Evolutionary conservation across 352 stramenopile species (phyloP).

Genomic region (Phytophthora fragariae): DNA sequence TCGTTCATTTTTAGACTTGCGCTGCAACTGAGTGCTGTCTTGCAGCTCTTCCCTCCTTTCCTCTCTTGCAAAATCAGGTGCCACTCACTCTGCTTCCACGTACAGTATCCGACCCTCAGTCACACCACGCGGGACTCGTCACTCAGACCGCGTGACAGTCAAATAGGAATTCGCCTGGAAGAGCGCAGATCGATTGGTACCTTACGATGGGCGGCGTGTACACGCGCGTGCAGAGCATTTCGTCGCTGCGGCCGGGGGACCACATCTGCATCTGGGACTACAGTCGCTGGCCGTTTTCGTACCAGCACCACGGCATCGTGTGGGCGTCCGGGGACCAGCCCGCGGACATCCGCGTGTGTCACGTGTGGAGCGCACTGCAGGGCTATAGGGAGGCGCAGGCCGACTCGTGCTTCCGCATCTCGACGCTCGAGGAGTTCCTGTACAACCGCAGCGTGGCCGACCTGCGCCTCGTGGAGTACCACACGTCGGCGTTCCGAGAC

Average conservation of each 20-base stretch:
- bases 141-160: background rate
- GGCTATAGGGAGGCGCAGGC: slow-evolving; percentile 64
- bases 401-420: slow-evolving; percentile 83
- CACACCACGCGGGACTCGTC: background rate
- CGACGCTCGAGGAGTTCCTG: slow-evolving; percentile 75
- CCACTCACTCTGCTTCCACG: slow-evolving; percentile 9
- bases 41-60: slow-evolving; percentile 5
- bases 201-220: slow-evolving; percentile 65
- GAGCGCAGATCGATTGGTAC: slow-evolving; percentile 1
- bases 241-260: slow-evolving; percentile 70
- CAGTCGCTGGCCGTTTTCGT: slow-evolving; percentile 78
- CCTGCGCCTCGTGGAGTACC: slow-evolving; percentile 77
- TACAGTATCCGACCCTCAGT: background rate
- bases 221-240: slow-evolving; percentile 62
- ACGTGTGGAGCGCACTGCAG: slow-evolving; percentile 76
- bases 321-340: slow-evolving; percentile 59
- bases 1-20: slow-evolving; percentile 29
- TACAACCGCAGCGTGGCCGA: slow-evolving; percentile 57
- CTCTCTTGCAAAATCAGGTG: slow-evolving; percentile 37
- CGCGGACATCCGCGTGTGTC: slow-evolving; percentile 66
- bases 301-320: slow-evolving; percentile 83
- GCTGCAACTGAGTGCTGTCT: background rate
- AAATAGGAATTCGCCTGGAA: slow-evolving; percentile 15
- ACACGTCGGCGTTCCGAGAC: slow-evolving; percentile 73
- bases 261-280: slow-evolving; percentile 83